These are phyloP conservation scores for Gaertneriomyces sp. DNA, from an alignment of 192 early-diverging fungal species.

Conservation along the genomic window DNA sequence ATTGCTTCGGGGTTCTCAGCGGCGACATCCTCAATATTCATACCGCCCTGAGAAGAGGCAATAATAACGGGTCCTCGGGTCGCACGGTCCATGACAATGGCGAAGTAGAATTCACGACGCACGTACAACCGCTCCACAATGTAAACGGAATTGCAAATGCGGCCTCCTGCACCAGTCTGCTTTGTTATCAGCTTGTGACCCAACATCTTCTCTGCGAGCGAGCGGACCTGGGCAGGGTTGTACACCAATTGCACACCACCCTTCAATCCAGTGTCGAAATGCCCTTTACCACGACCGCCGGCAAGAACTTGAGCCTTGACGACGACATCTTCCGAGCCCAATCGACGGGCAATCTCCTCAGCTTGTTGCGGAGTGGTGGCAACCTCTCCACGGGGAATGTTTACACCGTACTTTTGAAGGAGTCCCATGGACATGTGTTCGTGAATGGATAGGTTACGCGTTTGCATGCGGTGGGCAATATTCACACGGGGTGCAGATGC, in stretches of 20 bases:
- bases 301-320: constrained; percentile 88
- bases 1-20: constrained; percentile 95
- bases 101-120: constrained; percentile 98
- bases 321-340: constrained; percentile 63
- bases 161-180: constrained; percentile 93
- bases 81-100: constrained; percentile 94
- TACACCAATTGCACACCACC: constrained; percentile 92
- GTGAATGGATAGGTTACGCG: constrained; percentile 85
- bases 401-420: constrained; percentile 86
- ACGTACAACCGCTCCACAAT: constrained; percentile 96
- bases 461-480: constrained; percentile 11
- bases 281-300: constrained; percentile 97
- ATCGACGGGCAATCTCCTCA: constrained; percentile 73
- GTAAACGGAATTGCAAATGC: constrained; percentile 89
- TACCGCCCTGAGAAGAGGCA: constrained; percentile 94
- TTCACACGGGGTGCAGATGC: constrained; percentile 1
- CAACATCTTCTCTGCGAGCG: constrained; percentile 91
- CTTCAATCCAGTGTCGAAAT: constrained; percentile 91
- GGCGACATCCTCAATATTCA: constrained; percentile 97
- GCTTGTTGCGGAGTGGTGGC: constrained; percentile 88
- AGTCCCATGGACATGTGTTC: constrained; percentile 95
- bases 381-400: constrained; percentile 82
- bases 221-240: constrained; percentile 86
- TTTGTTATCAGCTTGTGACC: constrained; percentile 97
- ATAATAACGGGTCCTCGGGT: constrained; percentile 93